phyloP scores from a whole-genome alignment of 2,329 filamentous ascomycete species.

The Venturia effusa region DNA sequence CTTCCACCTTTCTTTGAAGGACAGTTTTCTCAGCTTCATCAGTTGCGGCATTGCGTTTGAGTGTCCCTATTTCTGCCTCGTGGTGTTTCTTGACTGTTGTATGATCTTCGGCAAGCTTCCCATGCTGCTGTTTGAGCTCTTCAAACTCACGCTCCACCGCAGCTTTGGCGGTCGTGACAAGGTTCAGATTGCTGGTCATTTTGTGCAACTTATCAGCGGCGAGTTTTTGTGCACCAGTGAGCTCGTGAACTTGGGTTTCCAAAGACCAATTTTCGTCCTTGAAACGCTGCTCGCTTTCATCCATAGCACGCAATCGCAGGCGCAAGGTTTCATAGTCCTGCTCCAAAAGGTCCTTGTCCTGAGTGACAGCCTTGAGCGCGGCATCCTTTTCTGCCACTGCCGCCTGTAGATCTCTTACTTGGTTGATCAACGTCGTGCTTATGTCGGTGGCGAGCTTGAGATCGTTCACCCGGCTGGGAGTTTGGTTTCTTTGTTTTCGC shows the following conservation, averaged over 20 bases:
- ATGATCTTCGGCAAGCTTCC: slow-evolving; percentile 74
- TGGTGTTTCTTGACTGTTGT: slow-evolving; percentile 66
- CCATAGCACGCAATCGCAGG: slow-evolving; percentile 69
- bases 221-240: slow-evolving; percentile 62
- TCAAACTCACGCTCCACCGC: slow-evolving; percentile 76
- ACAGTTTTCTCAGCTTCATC: slow-evolving; percentile 69
- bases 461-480: slow-evolving; percentile 78
- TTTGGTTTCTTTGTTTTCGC: slow-evolving; percentile 82
- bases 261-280: slow-evolving; percentile 99
- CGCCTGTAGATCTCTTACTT: slow-evolving; percentile 81
- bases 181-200: slow-evolving; percentile 60
- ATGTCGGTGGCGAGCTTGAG: slow-evolving; percentile 99
- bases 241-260: slow-evolving; percentile 82
- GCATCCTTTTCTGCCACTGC: slow-evolving; percentile 83
- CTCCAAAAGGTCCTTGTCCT: slow-evolving; percentile 70
- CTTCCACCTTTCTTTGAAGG: slow-evolving; percentile 77
- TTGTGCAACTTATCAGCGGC: slow-evolving; percentile 74
- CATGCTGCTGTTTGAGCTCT: slow-evolving; percentile 69
- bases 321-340: slow-evolving; percentile 69
- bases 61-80: slow-evolving; percentile 75
- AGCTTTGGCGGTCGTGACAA: slow-evolving; percentile 64
- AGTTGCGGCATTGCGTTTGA: slow-evolving; percentile 68
- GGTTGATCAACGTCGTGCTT: slow-evolving; percentile 85
- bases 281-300: slow-evolving; percentile 91
- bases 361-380: slow-evolving; percentile 60